These are phyloP conservation scores for Glebionis coronaria DNA, from an alignment of 129 eudicot genomes.

Conservation along the genomic window DNA sequence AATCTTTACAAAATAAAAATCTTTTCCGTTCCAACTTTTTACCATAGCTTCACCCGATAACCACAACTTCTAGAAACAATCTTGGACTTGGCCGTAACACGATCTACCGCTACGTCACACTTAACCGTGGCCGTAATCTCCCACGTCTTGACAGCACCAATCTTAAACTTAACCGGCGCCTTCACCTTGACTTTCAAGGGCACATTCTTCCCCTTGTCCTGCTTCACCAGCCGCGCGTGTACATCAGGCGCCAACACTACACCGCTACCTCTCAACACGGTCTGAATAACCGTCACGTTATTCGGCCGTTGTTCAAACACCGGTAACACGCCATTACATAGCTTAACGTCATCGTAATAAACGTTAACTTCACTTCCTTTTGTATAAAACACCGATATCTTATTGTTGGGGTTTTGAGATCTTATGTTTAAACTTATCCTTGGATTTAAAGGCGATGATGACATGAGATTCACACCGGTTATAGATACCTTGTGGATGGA, in stretches of 20 bases:
- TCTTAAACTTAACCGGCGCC: too few relatives aligned
- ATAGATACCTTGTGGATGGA: constrained; percentile 37
- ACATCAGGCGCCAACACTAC: too few relatives aligned
- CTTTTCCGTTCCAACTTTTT: neutral
- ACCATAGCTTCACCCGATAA: constrained; percentile 62
- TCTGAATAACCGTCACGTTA: too few relatives aligned
- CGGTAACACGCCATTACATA: too few relatives aligned
- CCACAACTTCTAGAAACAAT: constrained; percentile 51
- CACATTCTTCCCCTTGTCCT: too few relatives aligned
- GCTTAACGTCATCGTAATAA: constrained; percentile 47
- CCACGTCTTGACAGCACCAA: too few relatives aligned
- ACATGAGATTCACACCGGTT: constrained; percentile 47
- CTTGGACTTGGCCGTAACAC: constrained; percentile 40
- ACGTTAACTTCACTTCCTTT: constrained; percentile 56
- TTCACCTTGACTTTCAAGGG: too few relatives aligned
- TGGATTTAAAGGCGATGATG: constrained; percentile 41
- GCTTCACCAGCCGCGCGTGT: too few relatives aligned
- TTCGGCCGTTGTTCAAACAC: too few relatives aligned
- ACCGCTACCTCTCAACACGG: too few relatives aligned
- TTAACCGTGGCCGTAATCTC: too few relatives aligned
- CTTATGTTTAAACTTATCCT: constrained; percentile 40
- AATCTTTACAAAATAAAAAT: too few relatives aligned
- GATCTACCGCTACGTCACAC: constrained; percentile 64
- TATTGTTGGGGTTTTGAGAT: constrained; percentile 48
- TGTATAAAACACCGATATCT: constrained; percentile 44